Conservation (phyloP, 345 rosid genomes). For the Aquilaria yunnanensis region DNA sequence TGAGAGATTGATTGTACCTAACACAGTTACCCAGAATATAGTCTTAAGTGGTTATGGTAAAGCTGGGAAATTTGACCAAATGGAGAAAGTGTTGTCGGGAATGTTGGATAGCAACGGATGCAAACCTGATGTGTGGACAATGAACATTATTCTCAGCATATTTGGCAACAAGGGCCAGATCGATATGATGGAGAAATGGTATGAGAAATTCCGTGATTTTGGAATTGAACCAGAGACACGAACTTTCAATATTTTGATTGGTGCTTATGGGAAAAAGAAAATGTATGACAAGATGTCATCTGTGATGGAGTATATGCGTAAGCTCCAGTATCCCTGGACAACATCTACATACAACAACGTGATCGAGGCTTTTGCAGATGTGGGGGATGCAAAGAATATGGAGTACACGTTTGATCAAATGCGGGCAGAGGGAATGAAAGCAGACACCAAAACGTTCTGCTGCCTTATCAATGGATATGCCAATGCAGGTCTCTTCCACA, state of each 20-base stretch:
- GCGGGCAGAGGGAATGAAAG: conserved; percentile 74
- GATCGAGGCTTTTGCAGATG: conserved; percentile 87
- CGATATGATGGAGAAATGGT: conserved; percentile 89
- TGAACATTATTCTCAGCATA: conserved; percentile 74
- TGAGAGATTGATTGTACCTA: conserved; percentile 58
- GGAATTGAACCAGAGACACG: conserved; percentile 87
- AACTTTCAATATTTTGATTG: conserved; percentile 77
- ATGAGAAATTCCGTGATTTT: conserved; percentile 70
- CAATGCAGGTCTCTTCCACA: conserved; percentile 73
- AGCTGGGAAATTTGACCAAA: conserved; percentile 66
- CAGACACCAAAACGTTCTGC: conserved; percentile 85
- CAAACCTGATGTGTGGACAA: conserved; percentile 94
- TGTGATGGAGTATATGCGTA: conserved; percentile 92
- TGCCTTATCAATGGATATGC: conserved; percentile 80
- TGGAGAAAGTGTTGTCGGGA: conserved; percentile 73
- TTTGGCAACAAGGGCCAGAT: conserved; percentile 84
- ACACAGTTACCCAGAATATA: conserved; percentile 80
- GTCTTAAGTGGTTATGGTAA: conserved; percentile 88
- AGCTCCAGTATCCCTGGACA: conserved; percentile 88
- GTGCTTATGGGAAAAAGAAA: conserved; percentile 80
- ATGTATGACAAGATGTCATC: conserved; percentile 94
- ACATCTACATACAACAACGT: conserved; percentile 84
- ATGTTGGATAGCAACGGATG: conserved; percentile 59
- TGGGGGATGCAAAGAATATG: conserved; percentile 83
- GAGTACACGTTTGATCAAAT: conserved; percentile 84